Evolutionary conservation across 257 asterid species (phyloP), one percentile per base, ranked within the genome.

Genomic region (Jaltomata sinuosa): DNA sequence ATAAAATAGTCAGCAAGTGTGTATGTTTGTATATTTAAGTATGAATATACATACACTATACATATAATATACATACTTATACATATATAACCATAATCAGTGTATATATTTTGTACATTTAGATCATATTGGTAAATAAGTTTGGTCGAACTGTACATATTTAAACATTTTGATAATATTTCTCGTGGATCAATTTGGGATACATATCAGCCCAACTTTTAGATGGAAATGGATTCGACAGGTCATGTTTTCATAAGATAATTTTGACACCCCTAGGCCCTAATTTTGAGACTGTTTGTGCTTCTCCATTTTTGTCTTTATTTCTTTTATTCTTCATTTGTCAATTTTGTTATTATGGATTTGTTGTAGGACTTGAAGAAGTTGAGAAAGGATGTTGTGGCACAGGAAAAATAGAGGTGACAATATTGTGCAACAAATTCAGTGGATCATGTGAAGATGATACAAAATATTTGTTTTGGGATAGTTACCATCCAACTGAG

Each of bases 381-480:
- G 89, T 79, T 40, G 89, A 88, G 34, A 55, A 7, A 31, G 92
- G 91, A 7, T 90, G 92, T 57, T 90, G 92, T 61, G 92, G 92
- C 8, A 84, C 90, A 0, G 92, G 91, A 31, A 12, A 18, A 0
- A 32, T 90, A 19, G 92, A 90, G 68, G 85, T 79, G 25, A 68
- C 22, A 6, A 3, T 72, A 25, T 84, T 85, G 32, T 90, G 92
- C 86, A 88, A 88, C 74, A 83, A 53, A 31, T 83, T 47, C 11
- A 64, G 81, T 7, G 40, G n/a, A 2, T 88, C 88, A 5, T 90
- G 93, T 86, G 61, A 78, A 54, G 87, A 88, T 15, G 87, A 71
- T 62, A 9, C 85, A 11, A 84, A 80, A 47, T 86, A 84, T 84
- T 61, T 90, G 0, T 87, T 90, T 34, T 90, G 93, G 93, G 93